These are phyloP conservation scores for Borealophlyctis nickersoniae DNA, from an alignment of 192 early-diverging fungal genomes.

Conservation along the genomic window DNA sequence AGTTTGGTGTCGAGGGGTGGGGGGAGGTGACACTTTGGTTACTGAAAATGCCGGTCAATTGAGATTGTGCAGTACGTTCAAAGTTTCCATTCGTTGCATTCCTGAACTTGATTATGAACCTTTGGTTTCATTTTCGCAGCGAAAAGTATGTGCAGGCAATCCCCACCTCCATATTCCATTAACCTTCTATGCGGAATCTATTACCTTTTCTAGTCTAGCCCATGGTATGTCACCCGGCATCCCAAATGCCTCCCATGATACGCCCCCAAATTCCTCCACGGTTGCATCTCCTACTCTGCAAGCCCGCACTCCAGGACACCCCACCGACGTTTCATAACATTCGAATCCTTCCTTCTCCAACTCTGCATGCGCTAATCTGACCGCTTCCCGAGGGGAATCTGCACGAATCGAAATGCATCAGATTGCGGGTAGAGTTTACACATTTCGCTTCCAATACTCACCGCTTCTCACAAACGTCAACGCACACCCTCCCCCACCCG, in stretches of 20 bases:
- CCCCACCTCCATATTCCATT: too few species aligned
- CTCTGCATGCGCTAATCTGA: constrained; percentile 44
- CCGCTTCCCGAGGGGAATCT: constrained; percentile 12
- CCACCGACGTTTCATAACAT: constrained; percentile 72
- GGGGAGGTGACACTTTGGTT: too few species aligned
- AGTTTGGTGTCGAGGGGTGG: too few species aligned
- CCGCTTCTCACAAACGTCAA: constrained; percentile 55
- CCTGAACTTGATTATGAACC: too few species aligned
- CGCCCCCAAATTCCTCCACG: neutral
- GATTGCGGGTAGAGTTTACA: neutral
- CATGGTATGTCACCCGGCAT: neutral
- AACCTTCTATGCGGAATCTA: too few species aligned
- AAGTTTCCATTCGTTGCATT: too few species aligned
- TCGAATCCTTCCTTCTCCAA: constrained; percentile 61
- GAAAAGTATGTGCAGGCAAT: too few species aligned
- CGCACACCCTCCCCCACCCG: constrained; percentile 96
- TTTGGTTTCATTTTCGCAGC: too few species aligned
- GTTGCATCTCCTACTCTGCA: neutral
- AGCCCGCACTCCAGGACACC: constrained; percentile 16
- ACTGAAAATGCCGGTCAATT: too few species aligned
- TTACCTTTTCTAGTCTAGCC: neutral
- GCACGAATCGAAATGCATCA: neutral
- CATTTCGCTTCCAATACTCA: neutral
- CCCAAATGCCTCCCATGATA: neutral
- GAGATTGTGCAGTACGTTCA: too few species aligned